phyloP scores from a whole-genome alignment of 257 asterid species.

The Rubia yunnanensis region DNA sequence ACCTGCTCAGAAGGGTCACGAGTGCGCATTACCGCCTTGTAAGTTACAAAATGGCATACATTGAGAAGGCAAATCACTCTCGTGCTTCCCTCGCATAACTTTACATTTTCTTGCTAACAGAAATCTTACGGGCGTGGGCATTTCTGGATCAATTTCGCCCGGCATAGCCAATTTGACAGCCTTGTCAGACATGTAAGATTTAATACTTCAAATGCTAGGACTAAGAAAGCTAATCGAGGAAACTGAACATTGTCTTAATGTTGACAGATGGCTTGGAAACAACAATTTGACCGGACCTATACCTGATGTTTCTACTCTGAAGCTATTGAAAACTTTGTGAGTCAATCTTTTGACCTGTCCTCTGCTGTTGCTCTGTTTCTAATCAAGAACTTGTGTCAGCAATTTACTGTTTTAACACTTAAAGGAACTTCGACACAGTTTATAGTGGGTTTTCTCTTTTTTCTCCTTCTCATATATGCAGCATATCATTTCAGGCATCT shows the following conservation, averaged over 20 bases:
- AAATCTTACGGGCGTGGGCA: slow-evolving; percentile 67
- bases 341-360: slow-evolving; percentile 18
- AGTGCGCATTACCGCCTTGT: slow-evolving; percentile 64
- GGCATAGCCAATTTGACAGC: slow-evolving; percentile 64
- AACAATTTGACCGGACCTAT: slow-evolving; percentile 69
- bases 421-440: neutral
- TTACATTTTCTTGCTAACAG: slow-evolving; percentile 27
- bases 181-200: slow-evolving; percentile 60
- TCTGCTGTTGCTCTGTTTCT: neutral
- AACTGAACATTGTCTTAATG: slow-evolving; percentile 14
- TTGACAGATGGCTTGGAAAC: slow-evolving; percentile 66
- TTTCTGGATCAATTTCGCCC: slow-evolving; percentile 66
- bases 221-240: slow-evolving; percentile 4
- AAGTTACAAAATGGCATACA: slow-evolving; percentile 30
- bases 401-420: neutral
- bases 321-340: slow-evolving; percentile 56
- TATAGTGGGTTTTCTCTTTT: neutral
- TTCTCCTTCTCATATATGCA: slow-evolving; percentile 4
- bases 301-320: slow-evolving; percentile 67
- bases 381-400: neutral
- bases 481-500: slow-evolving; percentile 52
- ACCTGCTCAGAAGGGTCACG: slow-evolving; percentile 61
- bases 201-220: neutral
- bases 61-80: neutral
- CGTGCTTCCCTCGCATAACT: neutral